Base-by-base conservation (phyloP, 2,329 filamentous ascomycete species). In the Plectosphaerella plurivora region DNA sequence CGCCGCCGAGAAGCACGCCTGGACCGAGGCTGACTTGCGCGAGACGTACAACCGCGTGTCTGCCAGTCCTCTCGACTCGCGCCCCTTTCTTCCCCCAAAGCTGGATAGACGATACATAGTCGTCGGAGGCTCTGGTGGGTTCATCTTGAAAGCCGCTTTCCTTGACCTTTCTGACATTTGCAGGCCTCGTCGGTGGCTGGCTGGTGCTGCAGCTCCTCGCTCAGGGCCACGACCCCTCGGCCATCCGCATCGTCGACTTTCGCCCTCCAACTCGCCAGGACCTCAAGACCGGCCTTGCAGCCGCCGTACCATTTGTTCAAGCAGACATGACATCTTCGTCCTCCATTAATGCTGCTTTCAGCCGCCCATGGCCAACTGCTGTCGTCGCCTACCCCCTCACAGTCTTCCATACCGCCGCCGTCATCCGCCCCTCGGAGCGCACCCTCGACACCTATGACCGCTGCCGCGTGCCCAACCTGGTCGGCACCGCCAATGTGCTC, bases 401-500 rank as follows among this genome's bases (percentile, higher is more conserved):
- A 1, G 79, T 83, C 14, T 81, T 79, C 59, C 80, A 83, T 65
- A 82, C 75, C 1, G 80, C 79, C 3, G 80, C 79, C 1, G 68
- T 74, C 5, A 82, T 83, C 53, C 68, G 77, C 11, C 72, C 77
- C 0, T 71, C 68, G 15, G 79, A 83, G 51, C 73, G 79, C 7
- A 68, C 71, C 48, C 59, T 62, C 45, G 63, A 69, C 33, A 66
- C 76, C 33, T 78, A 82, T 55, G 62, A 68, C 22, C 71, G 73
- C 24, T 71, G 71, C 51, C 69, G 69, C 47, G 63, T 67, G 16
- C 76, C 82, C 51, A 84, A 83, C 55, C 68, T 81, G 22, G 61
- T 59, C 9, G 80, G 79, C 9, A 77, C 78, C 2, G 63, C 64
- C 16, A 75, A 81, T 56, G 70, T 81, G 1, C 60, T 83, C 6